Evolutionary conservation across 2,329 filamentous ascomycete species (phyloP).

Genomic region (Coniochaeta hoffmannii): DNA sequence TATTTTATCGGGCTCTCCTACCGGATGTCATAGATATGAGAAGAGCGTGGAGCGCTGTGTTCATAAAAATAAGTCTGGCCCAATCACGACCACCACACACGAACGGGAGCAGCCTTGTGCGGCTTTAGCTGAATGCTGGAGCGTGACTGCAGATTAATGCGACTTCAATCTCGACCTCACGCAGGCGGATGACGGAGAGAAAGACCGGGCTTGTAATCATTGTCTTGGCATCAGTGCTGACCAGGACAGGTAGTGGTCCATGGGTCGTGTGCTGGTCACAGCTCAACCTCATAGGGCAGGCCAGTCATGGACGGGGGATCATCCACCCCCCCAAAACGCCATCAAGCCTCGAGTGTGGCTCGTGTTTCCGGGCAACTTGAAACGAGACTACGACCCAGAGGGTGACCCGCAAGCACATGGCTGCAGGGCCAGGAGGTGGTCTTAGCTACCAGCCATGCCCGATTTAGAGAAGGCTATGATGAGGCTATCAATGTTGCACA

Average conservation of each 20-base stretch:
- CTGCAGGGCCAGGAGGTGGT: neutral
- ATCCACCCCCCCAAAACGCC: neutral
- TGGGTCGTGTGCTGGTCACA: neutral
- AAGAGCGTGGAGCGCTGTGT: constrained; percentile 10
- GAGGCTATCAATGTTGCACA: neutral
- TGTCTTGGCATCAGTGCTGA: neutral
- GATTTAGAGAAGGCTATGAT: constrained; percentile 1
- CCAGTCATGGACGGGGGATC: neutral
- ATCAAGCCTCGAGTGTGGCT: neutral
- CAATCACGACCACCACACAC: constrained; percentile 6
- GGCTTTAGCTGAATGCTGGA: constrained; percentile 12
- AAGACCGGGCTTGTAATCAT: neutral
- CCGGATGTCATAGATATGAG: constrained; percentile 17
- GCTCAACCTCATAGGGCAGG: neutral
- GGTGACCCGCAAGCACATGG: neutral
- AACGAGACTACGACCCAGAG: neutral
- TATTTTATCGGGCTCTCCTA: constrained; percentile 11
- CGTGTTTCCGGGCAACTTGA: neutral
- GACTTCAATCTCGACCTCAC: neutral
- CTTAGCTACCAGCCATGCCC: neutral
- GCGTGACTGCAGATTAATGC: neutral
- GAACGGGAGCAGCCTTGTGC: constrained; percentile 6
- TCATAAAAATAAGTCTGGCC: constrained; percentile 5
- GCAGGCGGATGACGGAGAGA: neutral
- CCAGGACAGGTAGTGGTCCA: neutral